A percentile compares a stretch with the other conserved stretches of the same genome.
Conservation (phyloP, 495 filamentous ascomycete species). For the Hyaloscypha finlandica region DNA sequence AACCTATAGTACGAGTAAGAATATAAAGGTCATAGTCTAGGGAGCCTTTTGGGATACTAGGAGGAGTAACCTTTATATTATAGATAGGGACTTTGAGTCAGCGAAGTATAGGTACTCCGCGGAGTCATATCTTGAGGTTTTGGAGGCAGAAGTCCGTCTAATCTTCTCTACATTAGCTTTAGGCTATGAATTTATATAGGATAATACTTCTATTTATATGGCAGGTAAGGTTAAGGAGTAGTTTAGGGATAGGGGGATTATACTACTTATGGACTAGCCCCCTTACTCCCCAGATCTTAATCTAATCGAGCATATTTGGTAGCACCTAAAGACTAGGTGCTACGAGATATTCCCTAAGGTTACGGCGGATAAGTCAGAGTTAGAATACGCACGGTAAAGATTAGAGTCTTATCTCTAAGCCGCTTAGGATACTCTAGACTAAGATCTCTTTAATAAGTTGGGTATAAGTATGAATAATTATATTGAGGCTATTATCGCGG, state of each 20-base stretch:
- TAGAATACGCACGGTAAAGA: too few relatives aligned
- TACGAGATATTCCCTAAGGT: not conserved
- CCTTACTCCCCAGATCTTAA: not conserved
- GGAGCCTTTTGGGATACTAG: slow-evolving; percentile 11
- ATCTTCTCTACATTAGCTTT: not conserved
- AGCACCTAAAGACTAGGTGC: not conserved
- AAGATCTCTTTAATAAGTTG: too few relatives aligned
- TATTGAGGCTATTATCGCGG: too few relatives aligned
- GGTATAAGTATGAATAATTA: too few relatives aligned
- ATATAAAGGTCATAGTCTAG: slow-evolving; percentile 11
- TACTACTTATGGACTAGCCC: not conserved
- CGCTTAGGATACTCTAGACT: too few relatives aligned
- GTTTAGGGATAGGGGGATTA: not conserved
- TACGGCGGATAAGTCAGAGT: not conserved
- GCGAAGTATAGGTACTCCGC: slow-evolving; percentile 18
- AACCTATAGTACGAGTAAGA: slow-evolving; percentile 11
- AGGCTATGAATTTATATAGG: slow-evolving; percentile 15
- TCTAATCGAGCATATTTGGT: not conserved
- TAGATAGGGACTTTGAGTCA: slow-evolving; percentile 5
- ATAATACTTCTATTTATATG: slow-evolving; percentile 8
- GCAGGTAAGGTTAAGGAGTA: not conserved
- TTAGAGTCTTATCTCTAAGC: too few relatives aligned
- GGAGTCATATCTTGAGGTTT: not conserved
- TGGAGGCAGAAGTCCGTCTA: not conserved
- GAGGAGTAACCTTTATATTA: slow-evolving; percentile 6